A percentile compares a stretch with the other conserved stretches of the same genome.
Conservation (phyloP, 306 rosid genomes). For the Cucurbita argyrosperma region DNA sequence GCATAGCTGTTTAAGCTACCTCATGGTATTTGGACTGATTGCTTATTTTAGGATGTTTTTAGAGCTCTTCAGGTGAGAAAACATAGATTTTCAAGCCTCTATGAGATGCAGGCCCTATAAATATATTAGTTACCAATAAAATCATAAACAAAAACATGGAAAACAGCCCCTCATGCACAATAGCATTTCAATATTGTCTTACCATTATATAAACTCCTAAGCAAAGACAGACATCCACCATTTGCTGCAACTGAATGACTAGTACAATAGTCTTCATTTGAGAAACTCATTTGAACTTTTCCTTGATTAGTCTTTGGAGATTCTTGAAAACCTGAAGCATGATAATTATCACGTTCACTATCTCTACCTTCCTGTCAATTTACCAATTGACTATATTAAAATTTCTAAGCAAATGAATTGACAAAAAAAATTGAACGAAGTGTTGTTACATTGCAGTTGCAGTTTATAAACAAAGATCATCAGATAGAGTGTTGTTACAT, state of each 20-base stretch:
- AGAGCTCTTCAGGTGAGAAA: not conserved
- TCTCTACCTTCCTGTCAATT: conserved; percentile 52
- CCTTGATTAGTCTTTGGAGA: conserved; percentile 38
- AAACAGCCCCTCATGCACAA: not conserved
- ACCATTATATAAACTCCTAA: conserved; percentile 59
- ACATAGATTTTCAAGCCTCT: not conserved
- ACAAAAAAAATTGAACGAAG: not conserved
- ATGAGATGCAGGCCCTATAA: not conserved
- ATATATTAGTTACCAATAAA: not conserved
- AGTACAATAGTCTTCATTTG: conserved; percentile 36
- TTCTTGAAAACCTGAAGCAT: conserved; percentile 32
- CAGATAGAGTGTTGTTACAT: no score
- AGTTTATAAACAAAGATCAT: not conserved
- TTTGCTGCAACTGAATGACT: conserved; percentile 31
- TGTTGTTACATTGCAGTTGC: not conserved
- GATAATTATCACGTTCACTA: conserved; percentile 57
- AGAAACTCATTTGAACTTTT: conserved; percentile 22
- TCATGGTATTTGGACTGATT: not conserved
- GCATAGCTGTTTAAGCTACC: not conserved
- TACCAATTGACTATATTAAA: not conserved
- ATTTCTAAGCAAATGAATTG: not conserved
- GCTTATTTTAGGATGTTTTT: not conserved
- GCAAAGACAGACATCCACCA: conserved; percentile 43
- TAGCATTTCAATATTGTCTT: not conserved
- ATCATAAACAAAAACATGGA: not conserved